These are phyloP conservation scores for Geotrichum restrictum DNA, from an alignment of 1,139 yeast species.

Conservation along the genomic window DNA sequence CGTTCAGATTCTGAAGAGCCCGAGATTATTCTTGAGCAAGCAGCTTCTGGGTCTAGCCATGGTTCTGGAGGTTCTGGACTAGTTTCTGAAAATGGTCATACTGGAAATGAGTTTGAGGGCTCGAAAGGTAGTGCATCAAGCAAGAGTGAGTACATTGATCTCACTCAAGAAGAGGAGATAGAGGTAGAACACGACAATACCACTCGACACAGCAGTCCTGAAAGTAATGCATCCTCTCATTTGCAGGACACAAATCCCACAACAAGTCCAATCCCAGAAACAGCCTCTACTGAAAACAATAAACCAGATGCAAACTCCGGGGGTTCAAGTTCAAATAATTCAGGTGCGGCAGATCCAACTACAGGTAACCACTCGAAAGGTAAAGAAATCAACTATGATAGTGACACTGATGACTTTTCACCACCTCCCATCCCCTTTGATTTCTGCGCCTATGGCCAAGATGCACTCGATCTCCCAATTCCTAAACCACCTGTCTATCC, in stretches of 20 bases:
- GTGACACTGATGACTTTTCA: too few relatives aligned
- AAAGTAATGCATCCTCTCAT: slow-evolving; percentile 9
- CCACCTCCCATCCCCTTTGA: too few relatives aligned
- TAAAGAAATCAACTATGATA: too few relatives aligned
- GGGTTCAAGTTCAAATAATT: not conserved
- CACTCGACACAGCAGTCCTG: not conserved
- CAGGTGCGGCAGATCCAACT: not conserved
- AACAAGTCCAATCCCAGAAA: too few relatives aligned
- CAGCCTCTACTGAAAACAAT: too few relatives aligned
- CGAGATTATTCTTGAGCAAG: slow-evolving; percentile 9
- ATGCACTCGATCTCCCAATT: too few relatives aligned
- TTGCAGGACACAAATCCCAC: not conserved
- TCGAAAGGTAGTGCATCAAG: too few relatives aligned
- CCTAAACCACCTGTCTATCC: too few relatives aligned
- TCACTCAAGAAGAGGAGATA: slow-evolving; percentile 26
- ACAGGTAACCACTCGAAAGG: not conserved
- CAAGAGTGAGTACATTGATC: slow-evolving; percentile 20
- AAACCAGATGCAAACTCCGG: not conserved
- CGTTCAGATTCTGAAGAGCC: slow-evolving; percentile 14
- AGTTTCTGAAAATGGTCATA: not conserved
- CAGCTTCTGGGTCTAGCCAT: not conserved
- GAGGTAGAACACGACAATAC: slow-evolving; percentile 24
- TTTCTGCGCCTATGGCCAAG: too few relatives aligned
- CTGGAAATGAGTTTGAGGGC: too few relatives aligned
- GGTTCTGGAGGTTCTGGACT: not conserved